Evolutionary conservation across 2,329 filamentous ascomycete species (phyloP).

Genomic region (Fusarium sp.): DNA sequence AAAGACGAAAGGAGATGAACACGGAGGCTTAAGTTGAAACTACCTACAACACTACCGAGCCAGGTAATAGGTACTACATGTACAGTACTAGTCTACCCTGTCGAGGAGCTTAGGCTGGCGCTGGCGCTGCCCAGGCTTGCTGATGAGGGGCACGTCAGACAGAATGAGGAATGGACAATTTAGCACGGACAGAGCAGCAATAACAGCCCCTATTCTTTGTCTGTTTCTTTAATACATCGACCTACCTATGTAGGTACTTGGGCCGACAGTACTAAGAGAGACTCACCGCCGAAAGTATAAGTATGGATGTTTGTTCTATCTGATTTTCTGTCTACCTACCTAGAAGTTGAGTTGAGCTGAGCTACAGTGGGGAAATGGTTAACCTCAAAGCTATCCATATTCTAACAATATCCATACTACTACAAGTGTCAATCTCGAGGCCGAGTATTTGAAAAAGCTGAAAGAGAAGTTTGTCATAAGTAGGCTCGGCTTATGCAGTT

Average conservation of each 20-base stretch:
- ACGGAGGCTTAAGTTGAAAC: conserved; percentile 31
- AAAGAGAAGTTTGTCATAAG: not conserved
- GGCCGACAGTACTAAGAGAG: not conserved
- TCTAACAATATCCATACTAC: not conserved
- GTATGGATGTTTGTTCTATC: not conserved
- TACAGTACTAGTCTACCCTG: conserved; percentile 14
- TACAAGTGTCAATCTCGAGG: not conserved
- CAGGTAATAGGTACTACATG: not conserved
- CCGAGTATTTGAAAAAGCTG: not conserved
- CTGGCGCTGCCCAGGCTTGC: not conserved
- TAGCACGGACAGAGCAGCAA: conserved; percentile 9
- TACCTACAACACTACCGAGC: not conserved
- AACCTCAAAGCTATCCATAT: not conserved
- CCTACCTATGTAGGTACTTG: not conserved
- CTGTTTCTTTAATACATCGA: not conserved
- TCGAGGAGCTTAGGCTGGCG: conserved; percentile 9
- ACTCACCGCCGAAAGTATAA: conserved; percentile 3
- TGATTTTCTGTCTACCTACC: not conserved
- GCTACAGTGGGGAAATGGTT: conserved; percentile 19
- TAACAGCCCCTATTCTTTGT: conserved; percentile 17
- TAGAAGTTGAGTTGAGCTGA: conserved; percentile 14
- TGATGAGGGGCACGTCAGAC: conserved; percentile 44
- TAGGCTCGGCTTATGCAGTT: not conserved
- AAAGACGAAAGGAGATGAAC: conserved; percentile 20
- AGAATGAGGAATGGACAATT: conserved; percentile 37